phyloP scores from a whole-genome alignment of 805 yeast species.

The Blastobotrys robertii region DNA sequence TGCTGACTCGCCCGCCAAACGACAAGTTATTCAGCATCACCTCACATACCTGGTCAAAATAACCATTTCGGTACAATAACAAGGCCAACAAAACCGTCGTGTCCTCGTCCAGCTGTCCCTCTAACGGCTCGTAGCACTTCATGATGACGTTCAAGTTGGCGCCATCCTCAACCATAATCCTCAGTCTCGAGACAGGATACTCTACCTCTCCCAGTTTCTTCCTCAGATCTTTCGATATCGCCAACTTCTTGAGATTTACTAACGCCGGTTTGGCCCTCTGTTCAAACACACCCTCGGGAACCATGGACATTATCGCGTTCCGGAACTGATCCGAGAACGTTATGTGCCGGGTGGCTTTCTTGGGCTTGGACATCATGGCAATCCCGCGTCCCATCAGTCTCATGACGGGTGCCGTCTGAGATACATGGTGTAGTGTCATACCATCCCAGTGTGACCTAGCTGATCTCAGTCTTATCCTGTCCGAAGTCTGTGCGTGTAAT shows the following conservation, averaged over 20 bases:
- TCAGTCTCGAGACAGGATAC: not conserved
- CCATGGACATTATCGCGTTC: not conserved
- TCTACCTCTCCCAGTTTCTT: no score
- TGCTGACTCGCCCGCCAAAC: slow-evolving; percentile 4
- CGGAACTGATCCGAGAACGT: not conserved
- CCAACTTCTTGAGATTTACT: not conserved
- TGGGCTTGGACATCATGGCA: no score
- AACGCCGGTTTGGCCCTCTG: not conserved
- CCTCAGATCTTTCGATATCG: not conserved
- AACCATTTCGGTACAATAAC: slow-evolving; percentile 4
- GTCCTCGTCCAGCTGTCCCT: slow-evolving; percentile 3
- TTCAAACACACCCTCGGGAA: not conserved
- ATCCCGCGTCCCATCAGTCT: no score
- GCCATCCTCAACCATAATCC: not conserved
- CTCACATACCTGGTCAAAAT: slow-evolving; percentile 7
- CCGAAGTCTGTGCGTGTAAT: no score
- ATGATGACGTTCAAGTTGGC: not conserved
- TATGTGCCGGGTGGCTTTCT: not conserved
- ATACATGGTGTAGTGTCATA: no score
- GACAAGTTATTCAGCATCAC: slow-evolving; percentile 11
- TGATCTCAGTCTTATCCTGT: no score
- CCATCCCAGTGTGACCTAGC: no score
- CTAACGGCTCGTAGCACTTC: slow-evolving; percentile 3
- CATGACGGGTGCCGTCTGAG: no score
- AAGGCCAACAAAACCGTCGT: slow-evolving; percentile 4